Evolutionary conservation across 2,329 filamentous ascomycete genomes (phyloP), one percentile per base, ranked within the genome.

Genomic region (Cordyceps cateniannulata): DNA sequence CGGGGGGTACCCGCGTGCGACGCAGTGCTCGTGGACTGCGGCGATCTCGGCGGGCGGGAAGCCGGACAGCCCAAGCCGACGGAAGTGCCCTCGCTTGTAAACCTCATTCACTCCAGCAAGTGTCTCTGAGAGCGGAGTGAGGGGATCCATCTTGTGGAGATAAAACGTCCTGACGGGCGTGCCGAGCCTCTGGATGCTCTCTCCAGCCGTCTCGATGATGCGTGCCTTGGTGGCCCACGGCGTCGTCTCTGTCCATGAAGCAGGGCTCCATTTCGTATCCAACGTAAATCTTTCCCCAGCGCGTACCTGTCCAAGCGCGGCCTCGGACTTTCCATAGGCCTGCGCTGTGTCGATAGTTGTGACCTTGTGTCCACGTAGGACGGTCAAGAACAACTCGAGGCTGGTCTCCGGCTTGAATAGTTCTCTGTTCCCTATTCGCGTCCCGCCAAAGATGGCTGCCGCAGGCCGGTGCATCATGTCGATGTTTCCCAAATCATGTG

Each of bases 211-310:
- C 24, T 48, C 48, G 40, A 60, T 54, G 38, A 64, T 60, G 22
- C 54, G 52, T 10, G 59, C 51, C 14, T 44, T 57, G 18, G 62
- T 63, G 6, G 62, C 62, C 62, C 62, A 63, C 12, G 62, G 47
- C 35, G 14, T 47, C n/a, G 59, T 54, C 32, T 58, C 56, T 3
- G 53, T 62, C 59, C 53, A 64, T 20, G 63, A 64, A n/a, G 42
- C 47, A 27, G 63, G 63, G 25, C 63, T 64, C 63, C 63, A 64
- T 63, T 64, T 64, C 38, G 63, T 64, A 40, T 64, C 63, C 51
- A 64, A 35, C 9, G 55, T 51, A 45, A 64, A 64, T 62, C 59
- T 62, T 22, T 27, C n/a, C 1, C 63, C 63, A 10, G 63, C 63
- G 20, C 52, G n/a, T 10, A 63, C 38, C 48, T 52, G 25, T 20